Evolutionary conservation across 202 grass and related monocot species (phyloP).

Genomic region (Digitaria exilis): DNA sequence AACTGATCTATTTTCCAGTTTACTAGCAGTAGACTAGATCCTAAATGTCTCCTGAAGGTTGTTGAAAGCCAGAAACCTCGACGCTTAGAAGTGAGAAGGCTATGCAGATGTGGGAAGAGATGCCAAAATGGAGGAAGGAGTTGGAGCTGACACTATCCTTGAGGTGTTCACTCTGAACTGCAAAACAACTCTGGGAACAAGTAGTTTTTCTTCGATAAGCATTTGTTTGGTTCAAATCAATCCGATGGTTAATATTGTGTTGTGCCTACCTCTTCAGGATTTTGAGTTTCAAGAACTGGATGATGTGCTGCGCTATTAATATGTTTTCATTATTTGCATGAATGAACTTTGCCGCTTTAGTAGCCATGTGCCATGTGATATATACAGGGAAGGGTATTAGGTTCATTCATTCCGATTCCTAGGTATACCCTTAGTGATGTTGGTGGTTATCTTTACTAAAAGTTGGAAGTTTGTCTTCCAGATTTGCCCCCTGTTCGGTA

Average conservation of each 20-base stretch:
- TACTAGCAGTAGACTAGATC: no score
- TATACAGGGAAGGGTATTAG: conserved; percentile 61
- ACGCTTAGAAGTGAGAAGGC: conserved; percentile 63
- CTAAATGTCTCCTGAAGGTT: no score
- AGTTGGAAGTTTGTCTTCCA: not conserved
- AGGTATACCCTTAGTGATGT: conserved; percentile 31
- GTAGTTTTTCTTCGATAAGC: not conserved
- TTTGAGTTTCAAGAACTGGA: conserved; percentile 69
- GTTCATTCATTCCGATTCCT: conserved; percentile 53
- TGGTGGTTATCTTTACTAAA: not conserved
- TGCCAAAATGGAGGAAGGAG: conserved; percentile 67
- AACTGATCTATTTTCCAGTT: no score
- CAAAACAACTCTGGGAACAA: not conserved
- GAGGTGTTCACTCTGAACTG: conserved; percentile 35
- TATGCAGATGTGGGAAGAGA: conserved; percentile 70
- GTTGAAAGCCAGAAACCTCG: conserved; percentile 65
- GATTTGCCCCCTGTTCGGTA: no score
- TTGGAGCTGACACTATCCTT: conserved; percentile 62
- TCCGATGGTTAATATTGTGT: not conserved
- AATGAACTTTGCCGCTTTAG: conserved; percentile 69
- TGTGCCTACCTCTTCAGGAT: conserved; percentile 30
- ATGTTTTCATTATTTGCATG: conserved; percentile 30
- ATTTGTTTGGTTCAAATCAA: not conserved
- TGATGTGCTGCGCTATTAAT: conserved; percentile 64
- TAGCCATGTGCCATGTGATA: conserved; percentile 60